Base-by-base conservation (phyloP, 2,329 filamentous ascomycete genomes). In the Cladorrhinum sp. region DNA sequence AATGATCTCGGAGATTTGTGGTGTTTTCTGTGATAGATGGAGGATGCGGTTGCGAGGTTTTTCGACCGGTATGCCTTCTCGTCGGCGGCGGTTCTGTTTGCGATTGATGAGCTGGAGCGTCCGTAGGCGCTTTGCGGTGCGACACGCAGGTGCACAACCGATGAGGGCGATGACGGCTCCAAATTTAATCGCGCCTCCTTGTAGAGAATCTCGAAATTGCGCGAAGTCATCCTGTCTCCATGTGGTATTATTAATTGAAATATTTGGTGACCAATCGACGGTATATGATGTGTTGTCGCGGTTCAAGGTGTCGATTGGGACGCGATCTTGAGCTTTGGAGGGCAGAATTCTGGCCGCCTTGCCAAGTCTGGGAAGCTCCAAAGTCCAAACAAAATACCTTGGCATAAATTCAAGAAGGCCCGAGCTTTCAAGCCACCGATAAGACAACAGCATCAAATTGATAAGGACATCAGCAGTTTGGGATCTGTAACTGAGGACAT, bases 141-240 rank as follows among this genome's bases (percentile, higher is more conserved):
- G 67, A 92, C 83, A 70, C 85, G 81, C 70, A 93, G 85, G 69
- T 87, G 85, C 72, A 92, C 84, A 69, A 88, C 83, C 62, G 88
- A 89, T 69, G 84, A 85, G 66, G 83, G 80, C 68, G 85, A 88
- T 63, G 85, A 82, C 65, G 87, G 86, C 76, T 95, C 90, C 69
- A 95, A 83, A 75, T 91, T 91, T 75, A 96, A 80, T 74, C 90
- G 87, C 74, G 90, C 92, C 82, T 96, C 92, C 79, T 92, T 93
- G 81, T 90, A 95, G 76, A 91, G 81, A 76, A 85, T 88, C 65
- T 83, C 82, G 67, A 84, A 81, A 71, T 83, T 82, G 71, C 79
- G 75, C 69, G 80, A 79, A 70, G 83, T 85, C 88, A 91, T 91
- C 72, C 80, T 84, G 79, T 81, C 79, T 81, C 85, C 88, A 89